phyloP scores from a whole-genome alignment of 2,329 filamentous ascomycete genomes.

The Botrytis elliptica region DNA sequence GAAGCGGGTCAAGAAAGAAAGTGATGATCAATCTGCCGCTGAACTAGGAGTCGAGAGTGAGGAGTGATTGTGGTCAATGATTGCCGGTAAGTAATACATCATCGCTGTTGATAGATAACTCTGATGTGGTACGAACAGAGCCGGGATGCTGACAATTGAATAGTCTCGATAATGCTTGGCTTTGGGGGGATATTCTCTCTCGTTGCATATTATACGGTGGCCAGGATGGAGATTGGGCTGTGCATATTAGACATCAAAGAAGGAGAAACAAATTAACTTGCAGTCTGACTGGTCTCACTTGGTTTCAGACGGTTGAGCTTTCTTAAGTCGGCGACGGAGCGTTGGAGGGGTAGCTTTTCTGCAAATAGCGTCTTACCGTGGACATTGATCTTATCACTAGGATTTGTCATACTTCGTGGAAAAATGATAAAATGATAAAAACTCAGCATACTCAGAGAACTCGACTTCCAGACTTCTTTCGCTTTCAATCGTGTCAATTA shows the following conservation, averaged over 20 bases:
- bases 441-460: too few relatives aligned
- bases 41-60: background rate
- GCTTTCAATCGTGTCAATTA: background rate
- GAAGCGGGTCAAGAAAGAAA: constrained; percentile 12
- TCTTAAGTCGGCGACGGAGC: background rate
- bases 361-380: background rate
- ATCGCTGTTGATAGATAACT: background rate
- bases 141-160: background rate
- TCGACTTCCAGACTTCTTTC: background rate
- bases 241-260: background rate
- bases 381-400: background rate
- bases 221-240: background rate
- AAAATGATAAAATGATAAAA: background rate
- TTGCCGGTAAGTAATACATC: background rate
- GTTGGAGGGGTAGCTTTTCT: background rate
- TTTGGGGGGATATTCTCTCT: background rate
- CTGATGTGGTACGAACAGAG: too few relatives aligned
- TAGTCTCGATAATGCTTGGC: background rate
- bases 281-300: background rate
- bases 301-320: background rate
- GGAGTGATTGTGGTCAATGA: background rate
- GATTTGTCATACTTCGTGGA: background rate
- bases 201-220: background rate
- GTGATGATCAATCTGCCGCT: background rate
- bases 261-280: too few relatives aligned